phyloP scores from a whole-genome alignment of 2,329 filamentous ascomycete species.

The Magnaporthiopsis poae region DNA sequence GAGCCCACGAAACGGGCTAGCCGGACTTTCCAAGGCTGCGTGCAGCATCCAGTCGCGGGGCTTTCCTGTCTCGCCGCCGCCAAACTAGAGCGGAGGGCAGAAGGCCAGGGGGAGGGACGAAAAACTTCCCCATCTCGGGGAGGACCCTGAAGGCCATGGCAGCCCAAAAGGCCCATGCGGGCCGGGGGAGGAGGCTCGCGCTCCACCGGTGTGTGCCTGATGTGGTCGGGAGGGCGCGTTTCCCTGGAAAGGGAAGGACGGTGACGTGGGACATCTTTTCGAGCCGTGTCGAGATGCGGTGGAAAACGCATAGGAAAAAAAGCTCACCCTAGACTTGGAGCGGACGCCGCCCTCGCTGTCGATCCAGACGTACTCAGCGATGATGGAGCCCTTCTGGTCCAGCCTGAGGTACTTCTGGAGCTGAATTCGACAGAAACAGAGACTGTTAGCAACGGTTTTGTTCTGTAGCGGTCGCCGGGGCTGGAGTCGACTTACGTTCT shows the following conservation, averaged over 20 bases:
- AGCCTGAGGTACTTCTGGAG: constrained; percentile 86
- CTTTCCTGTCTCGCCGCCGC: too few relatives aligned
- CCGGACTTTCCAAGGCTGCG: too few relatives aligned
- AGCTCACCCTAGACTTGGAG: constrained; percentile 89
- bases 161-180: background rate
- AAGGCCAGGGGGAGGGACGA: background rate
- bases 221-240: background rate
- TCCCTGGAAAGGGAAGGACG: too few relatives aligned
- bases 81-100: background rate
- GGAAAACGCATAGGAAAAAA: background rate
- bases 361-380: constrained; percentile 71
- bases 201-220: background rate
- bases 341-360: constrained; percentile 73
- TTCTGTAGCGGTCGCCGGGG: background rate
- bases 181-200: background rate
- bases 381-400: constrained; percentile 77
- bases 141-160: background rate
- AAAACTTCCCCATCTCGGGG: background rate
- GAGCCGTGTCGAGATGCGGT: too few relatives aligned
- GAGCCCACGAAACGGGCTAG: too few relatives aligned
- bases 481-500: constrained; percentile 1
- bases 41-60: too few relatives aligned
- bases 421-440: constrained; percentile 35
- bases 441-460: background rate
- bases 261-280: background rate